phyloP scores from a whole-genome alignment of 1,284 basidiomycete genomes.

The Nidula niveotomentosa region DNA sequence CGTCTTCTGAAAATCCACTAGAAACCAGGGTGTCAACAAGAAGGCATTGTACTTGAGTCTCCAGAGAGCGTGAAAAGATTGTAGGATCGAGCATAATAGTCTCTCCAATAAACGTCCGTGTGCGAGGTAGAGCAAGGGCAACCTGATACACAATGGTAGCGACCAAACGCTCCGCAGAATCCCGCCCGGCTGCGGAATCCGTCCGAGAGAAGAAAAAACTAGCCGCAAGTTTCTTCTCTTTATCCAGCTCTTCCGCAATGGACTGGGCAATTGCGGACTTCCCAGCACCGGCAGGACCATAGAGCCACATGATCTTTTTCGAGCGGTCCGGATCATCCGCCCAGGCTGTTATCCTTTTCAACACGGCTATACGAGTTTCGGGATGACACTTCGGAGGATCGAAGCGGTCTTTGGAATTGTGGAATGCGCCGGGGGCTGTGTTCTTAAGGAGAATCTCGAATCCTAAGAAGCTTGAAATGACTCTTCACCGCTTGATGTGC shows the following conservation, averaged over 20 bases:
- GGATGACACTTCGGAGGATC: constrained; percentile 7
- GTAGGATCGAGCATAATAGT: not conserved
- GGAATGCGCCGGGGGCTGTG: constrained; percentile 1
- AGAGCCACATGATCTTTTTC: constrained; percentile 7
- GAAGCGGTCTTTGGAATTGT: constrained; percentile 1
- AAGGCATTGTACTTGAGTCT: constrained; percentile 4
- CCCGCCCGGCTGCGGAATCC: not conserved
- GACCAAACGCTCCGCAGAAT: constrained; percentile 1
- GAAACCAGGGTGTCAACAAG: constrained; percentile 3
- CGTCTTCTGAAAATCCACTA: not conserved
- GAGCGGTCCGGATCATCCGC: not conserved
- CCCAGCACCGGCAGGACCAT: constrained; percentile 7
- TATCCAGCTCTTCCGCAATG: constrained; percentile 4
- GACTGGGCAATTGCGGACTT: constrained; percentile 9
- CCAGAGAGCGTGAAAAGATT: constrained; percentile 1
- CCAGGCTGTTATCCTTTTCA: not conserved
- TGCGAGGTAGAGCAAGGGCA: not conserved
- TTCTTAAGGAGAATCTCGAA: not conserved
- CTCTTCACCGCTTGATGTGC: not conserved
- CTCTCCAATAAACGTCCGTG: not conserved
- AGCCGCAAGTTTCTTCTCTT: not conserved
- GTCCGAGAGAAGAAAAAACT: constrained; percentile 7
- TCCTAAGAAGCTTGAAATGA: not conserved
- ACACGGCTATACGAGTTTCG: constrained; percentile 2
- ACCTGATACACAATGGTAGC: constrained; percentile 8